phyloP scores from a whole-genome alignment of 1,284 basidiomycete species.

The Fistulinella staudtii region DNA sequence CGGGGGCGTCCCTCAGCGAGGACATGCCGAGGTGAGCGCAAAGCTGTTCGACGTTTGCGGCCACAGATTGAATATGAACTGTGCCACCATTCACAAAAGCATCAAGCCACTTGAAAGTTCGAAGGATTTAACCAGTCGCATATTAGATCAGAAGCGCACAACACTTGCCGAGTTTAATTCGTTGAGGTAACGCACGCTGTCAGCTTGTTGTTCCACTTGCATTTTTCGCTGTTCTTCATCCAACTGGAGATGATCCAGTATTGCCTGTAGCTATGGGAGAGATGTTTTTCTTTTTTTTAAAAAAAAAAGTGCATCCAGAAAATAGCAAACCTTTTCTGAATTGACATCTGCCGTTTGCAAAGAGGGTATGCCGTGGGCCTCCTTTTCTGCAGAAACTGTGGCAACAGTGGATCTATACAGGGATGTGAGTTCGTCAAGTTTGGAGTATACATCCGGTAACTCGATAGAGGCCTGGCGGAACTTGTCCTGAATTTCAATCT shows the following conservation, averaged over 20 bases:
- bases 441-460: constrained; percentile 24
- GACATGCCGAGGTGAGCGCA: constrained; percentile 43
- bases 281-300: too few relatives aligned
- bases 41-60: constrained; percentile 57
- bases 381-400: constrained; percentile 2
- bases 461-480: constrained; percentile 5
- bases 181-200: constrained; percentile 69
- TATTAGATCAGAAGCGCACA: too few relatives aligned
- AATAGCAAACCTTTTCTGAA: constrained; percentile 23
- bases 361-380: background rate
- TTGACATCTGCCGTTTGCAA: constrained; percentile 4
- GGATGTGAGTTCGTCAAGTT: constrained; percentile 28
- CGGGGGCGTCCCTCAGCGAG: constrained; percentile 6
- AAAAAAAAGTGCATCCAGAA: background rate
- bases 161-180: constrained; percentile 65
- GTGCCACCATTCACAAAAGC: constrained; percentile 73
- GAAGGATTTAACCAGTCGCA: too few relatives aligned
- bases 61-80: constrained; percentile 62
- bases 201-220: constrained; percentile 59
- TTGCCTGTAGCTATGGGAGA: constrained; percentile 38
- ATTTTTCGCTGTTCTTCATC: constrained; percentile 45
- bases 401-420: constrained; percentile 16
- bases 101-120: constrained; percentile 68
- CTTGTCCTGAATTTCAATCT: background rate
- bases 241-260: constrained; percentile 43